A percentile compares a stretch with the other conserved stretches of the same genome.
phyloP scores from a whole-genome alignment of 2,329 filamentous ascomycete species.

The Fusarium chlamydosporum region DNA sequence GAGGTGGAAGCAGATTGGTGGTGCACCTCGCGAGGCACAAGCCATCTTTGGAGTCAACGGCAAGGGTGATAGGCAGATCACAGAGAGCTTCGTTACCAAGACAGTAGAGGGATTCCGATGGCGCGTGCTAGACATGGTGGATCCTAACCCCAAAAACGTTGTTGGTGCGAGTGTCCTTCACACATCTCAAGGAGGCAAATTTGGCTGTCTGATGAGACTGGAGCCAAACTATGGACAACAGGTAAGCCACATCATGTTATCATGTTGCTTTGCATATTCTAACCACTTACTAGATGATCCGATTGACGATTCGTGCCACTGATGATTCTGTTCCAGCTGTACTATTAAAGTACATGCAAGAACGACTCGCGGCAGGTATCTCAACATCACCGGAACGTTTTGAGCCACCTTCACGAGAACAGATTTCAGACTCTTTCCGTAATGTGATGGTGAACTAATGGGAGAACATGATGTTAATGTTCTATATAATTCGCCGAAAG shows the following conservation, averaged over 20 bases:
- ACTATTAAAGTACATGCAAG: constrained; percentile 88
- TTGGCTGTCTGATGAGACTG: constrained; percentile 90
- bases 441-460: constrained; percentile 67
- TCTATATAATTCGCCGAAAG: constrained; percentile 48
- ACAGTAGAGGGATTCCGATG: constrained; percentile 89
- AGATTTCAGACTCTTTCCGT: constrained; percentile 69
- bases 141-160: constrained; percentile 93
- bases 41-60: constrained; percentile 79
- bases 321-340: constrained; percentile 88
- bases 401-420: constrained; percentile 60
- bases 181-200: constrained; percentile 87
- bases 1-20: constrained; percentile 98
- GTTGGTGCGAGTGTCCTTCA: constrained; percentile 91
- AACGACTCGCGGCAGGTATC: constrained; percentile 74
- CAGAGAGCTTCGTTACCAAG: constrained; percentile 76
- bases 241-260: constrained; percentile 70
- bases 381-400: constrained; percentile 59
- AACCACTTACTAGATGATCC: constrained; percentile 80
- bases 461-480: constrained; percentile 30
- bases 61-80: constrained; percentile 73
- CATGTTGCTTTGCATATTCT: constrained; percentile 17
- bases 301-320: constrained; percentile 92
- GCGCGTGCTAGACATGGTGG: constrained; percentile 87
- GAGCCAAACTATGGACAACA: constrained; percentile 94
- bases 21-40: constrained; percentile 87